Conservation (phyloP, 1,284 basidiomycete genomes). For the Trametes hirsuta region DNA sequence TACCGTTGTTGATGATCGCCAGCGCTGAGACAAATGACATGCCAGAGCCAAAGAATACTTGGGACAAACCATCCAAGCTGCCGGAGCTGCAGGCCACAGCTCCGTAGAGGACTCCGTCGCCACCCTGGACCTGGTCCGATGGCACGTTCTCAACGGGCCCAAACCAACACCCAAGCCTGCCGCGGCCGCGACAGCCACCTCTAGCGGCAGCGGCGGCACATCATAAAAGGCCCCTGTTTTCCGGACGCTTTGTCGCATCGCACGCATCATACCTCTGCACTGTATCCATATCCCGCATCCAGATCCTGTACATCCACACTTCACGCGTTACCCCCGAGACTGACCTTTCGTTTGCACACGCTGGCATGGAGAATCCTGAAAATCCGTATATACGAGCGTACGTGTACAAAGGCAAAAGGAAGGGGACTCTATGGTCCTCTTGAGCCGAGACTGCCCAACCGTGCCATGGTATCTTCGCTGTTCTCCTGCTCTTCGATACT, state of each 20-base stretch:
- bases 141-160: conserved; percentile 61
- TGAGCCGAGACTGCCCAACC: conserved; percentile 53
- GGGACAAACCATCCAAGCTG: conserved; percentile 76
- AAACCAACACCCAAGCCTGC: conserved; percentile 40
- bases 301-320: neutral
- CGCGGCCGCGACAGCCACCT: neutral
- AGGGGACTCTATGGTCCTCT: conserved; percentile 24
- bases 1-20: neutral
- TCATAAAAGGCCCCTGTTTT: too few species aligned
- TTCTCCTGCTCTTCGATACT: conserved; percentile 81
- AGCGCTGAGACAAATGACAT: neutral
- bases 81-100: conserved; percentile 79
- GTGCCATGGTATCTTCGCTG: conserved; percentile 75
- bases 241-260: too few species aligned
- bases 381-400: conserved; percentile 11
- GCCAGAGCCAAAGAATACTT: conserved; percentile 78
- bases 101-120: conserved; percentile 84
- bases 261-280: too few species aligned
- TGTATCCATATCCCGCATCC: too few species aligned
- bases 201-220: too few species aligned
- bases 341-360: conserved; percentile 5
- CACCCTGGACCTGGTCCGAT: conserved; percentile 84
- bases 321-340: neutral
- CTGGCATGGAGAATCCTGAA: conserved; percentile 1
- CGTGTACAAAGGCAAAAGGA: conserved; percentile 11